These are phyloP conservation scores for Xylaria sp. DNA, from an alignment of 2,329 filamentous ascomycete genomes.

Conservation along the genomic window DNA sequence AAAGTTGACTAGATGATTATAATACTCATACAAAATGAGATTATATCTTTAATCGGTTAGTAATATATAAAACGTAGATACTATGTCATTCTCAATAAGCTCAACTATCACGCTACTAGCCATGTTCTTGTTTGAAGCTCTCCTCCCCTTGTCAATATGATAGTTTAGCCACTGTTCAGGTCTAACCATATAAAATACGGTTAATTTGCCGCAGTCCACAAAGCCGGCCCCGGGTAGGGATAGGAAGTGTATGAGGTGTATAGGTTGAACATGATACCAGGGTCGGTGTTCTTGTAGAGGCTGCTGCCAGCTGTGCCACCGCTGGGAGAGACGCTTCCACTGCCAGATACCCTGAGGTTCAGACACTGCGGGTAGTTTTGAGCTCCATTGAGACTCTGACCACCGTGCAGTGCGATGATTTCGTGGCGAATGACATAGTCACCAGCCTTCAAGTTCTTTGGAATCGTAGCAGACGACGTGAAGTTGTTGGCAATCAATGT, in stretches of 20 bases:
- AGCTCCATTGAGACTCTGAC: constrained; percentile 49
- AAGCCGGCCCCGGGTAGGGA: constrained; percentile 42
- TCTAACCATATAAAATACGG: neutral
- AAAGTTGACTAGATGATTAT: neutral
- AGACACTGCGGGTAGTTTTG: constrained; percentile 58
- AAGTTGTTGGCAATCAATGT: constrained; percentile 56
- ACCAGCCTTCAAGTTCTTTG: constrained; percentile 55
- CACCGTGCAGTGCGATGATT: constrained; percentile 61
- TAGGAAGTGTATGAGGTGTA: constrained; percentile 41
- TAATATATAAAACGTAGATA: neutral
- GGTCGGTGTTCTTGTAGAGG: constrained; percentile 47
- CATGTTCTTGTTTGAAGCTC: neutral
- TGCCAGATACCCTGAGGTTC: constrained; percentile 55
- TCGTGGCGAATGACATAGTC: constrained; percentile 63
- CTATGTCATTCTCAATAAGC: neutral
- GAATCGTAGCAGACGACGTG: constrained; percentile 57
- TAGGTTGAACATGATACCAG: constrained; percentile 45
- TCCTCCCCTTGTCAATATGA: neutral
- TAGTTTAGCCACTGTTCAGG: neutral
- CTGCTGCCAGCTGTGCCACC: constrained; percentile 49
- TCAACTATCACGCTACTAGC: neutral
- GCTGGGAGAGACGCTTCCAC: constrained; percentile 41
- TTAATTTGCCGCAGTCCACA: constrained; percentile 44
- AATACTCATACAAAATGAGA: neutral
- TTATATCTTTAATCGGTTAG: neutral